Evolutionary conservation across 345 rosid species (phyloP).

Genomic region (Euphorbia peplus): DNA sequence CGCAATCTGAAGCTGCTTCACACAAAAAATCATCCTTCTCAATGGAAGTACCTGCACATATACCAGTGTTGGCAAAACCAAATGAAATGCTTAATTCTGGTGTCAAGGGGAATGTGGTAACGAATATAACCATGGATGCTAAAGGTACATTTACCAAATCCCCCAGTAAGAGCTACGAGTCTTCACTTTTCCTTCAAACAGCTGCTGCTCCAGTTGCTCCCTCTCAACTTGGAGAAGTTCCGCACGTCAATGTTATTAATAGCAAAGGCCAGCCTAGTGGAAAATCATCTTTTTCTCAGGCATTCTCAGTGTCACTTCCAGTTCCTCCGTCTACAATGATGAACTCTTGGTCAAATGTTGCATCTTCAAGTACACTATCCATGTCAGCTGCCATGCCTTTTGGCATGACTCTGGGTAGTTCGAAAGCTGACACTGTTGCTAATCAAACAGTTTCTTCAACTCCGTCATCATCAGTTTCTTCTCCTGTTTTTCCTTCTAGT

Average conservation of each 20-base stretch:
- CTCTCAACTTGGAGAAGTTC: conserved; percentile 29
- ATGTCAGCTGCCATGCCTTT: conserved; percentile 19
- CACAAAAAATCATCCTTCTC: conserved; percentile 31
- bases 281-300: conserved; percentile 22
- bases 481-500: conserved; percentile 32
- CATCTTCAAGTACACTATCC: conserved; percentile 9
- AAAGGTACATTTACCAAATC: conserved; percentile 29
- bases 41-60: conserved; percentile 24
- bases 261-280: conserved; percentile 43
- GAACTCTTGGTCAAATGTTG: conserved; percentile 23
- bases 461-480: conserved; percentile 26
- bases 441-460: conserved; percentile 26
- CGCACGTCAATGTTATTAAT: conserved; percentile 28
- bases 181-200: conserved; percentile 30
- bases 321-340: conserved; percentile 38
- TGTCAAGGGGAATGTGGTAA: conserved; percentile 26
- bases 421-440: conserved; percentile 28
- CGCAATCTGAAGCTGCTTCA: conserved; percentile 36
- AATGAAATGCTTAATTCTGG: conserved; percentile 33
- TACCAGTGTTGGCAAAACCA: conserved; percentile 23
- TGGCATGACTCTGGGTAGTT: conserved; percentile 32
- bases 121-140: conserved; percentile 26
- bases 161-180: conserved; percentile 26
- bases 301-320: conserved; percentile 33
- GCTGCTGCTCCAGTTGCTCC: conserved; percentile 34